phyloP scores from a whole-genome alignment of 768 basidiomycete genomes.

The Kwoniella sp. region DNA sequence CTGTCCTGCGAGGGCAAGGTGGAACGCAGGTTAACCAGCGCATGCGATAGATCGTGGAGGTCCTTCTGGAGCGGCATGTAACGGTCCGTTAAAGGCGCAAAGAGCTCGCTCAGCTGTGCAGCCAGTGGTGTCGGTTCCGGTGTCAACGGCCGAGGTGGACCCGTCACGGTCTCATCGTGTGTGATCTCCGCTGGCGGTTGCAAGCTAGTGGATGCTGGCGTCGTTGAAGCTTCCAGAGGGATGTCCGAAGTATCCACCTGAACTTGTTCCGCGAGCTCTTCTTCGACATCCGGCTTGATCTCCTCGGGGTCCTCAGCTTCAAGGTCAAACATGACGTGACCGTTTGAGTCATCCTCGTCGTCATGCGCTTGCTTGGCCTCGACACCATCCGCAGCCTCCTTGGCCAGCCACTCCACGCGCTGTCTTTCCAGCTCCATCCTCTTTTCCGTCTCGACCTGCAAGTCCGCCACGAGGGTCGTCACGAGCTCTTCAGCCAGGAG shows the following conservation, averaged over 20 bases:
- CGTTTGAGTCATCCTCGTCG: slow-evolving; percentile 4
- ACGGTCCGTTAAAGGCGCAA: slow-evolving; percentile 22
- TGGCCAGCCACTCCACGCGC: slow-evolving; percentile 42
- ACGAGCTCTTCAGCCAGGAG: slow-evolving; percentile 48
- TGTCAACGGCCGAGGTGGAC: neutral
- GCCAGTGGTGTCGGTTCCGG: slow-evolving; percentile 13
- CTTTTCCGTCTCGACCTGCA: slow-evolving; percentile 44
- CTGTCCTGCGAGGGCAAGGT: slow-evolving; percentile 18
- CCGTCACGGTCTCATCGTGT: neutral
- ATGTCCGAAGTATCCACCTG: neutral
- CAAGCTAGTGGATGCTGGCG: neutral
- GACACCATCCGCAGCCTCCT: slow-evolving; percentile 29
- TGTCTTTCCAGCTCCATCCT: slow-evolving; percentile 42
- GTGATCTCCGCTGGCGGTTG: neutral
- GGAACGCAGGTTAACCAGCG: slow-evolving; percentile 24
- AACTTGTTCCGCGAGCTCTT: neutral
- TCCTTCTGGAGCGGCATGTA: slow-evolving; percentile 33
- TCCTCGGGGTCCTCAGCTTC: slow-evolving; percentile 18
- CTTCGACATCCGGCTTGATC: neutral
- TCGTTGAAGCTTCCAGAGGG: neutral
- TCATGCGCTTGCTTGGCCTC: neutral
- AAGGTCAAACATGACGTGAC: slow-evolving; percentile 31
- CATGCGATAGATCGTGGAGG: slow-evolving; percentile 39
- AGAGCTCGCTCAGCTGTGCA: slow-evolving; percentile 19
- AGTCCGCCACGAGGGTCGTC: slow-evolving; percentile 41